phyloP scores from a whole-genome alignment of 306 rosid species.

The Hippophae rhamnoides region DNA sequence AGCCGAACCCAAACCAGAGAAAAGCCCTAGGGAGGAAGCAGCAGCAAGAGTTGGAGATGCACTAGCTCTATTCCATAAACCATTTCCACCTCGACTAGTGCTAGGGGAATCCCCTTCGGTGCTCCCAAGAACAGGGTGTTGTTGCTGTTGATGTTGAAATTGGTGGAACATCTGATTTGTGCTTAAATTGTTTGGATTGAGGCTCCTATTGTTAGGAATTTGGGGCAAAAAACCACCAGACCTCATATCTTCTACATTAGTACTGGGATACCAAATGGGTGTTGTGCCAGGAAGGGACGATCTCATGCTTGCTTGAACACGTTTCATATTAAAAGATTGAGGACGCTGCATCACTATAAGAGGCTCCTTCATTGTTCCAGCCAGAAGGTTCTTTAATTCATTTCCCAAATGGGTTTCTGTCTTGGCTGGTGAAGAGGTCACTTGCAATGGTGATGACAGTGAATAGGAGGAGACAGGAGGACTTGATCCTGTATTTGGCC shows the following conservation, averaged over 20 bases:
- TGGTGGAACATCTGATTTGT: slow-evolving; percentile 75
- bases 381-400: slow-evolving; percentile 57
- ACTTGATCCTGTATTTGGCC: slow-evolving; percentile 55
- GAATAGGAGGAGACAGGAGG: slow-evolving; percentile 65
- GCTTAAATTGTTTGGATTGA: slow-evolving; percentile 43
- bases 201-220: slow-evolving; percentile 44
- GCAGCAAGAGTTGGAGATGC: slow-evolving; percentile 63
- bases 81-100: slow-evolving; percentile 39
- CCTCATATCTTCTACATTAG: slow-evolving; percentile 43
- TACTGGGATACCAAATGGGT: slow-evolving; percentile 59
- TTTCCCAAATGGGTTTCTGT: slow-evolving; percentile 54
- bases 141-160: slow-evolving; percentile 62
- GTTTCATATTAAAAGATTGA: slow-evolving; percentile 56
- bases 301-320: slow-evolving; percentile 54
- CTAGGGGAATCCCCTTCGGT: slow-evolving; percentile 49
- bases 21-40: slow-evolving; percentile 89
- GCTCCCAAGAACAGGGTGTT: slow-evolving; percentile 38
- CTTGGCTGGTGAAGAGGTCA: slow-evolving; percentile 45
- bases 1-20: slow-evolving; percentile 70
- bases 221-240: slow-evolving; percentile 53
- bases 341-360: slow-evolving; percentile 73
- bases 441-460: slow-evolving; percentile 54
- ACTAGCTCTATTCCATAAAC: slow-evolving; percentile 52
- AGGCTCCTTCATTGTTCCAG: slow-evolving; percentile 64
- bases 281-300: slow-evolving; percentile 66